Conservation (phyloP, 441 rosid species). For the Daphne laureola region DNA sequence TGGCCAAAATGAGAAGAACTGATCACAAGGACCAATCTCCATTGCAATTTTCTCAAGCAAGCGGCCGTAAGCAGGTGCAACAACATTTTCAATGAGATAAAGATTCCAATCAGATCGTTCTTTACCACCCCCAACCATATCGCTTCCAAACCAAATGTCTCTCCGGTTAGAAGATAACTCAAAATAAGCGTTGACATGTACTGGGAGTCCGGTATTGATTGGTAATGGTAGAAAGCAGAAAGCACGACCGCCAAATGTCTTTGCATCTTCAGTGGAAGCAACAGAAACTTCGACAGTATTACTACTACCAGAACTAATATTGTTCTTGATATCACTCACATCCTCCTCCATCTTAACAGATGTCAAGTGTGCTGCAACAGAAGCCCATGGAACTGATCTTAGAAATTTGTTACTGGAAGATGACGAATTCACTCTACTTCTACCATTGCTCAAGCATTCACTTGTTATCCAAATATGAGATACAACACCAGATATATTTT, state of each 20-base stretch:
- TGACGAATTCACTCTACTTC: slow-evolving; percentile 29
- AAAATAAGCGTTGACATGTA: slow-evolving; percentile 92
- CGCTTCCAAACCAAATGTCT: slow-evolving; percentile 99
- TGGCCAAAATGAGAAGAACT: slow-evolving; percentile 91
- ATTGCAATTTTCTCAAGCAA: slow-evolving; percentile 88
- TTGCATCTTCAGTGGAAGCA: slow-evolving; percentile 35
- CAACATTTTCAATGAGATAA: slow-evolving; percentile 77
- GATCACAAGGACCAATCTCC: slow-evolving; percentile 80
- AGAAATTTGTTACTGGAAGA: slow-evolving; percentile 45
- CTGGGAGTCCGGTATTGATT: slow-evolving; percentile 86
- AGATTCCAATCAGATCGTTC: slow-evolving; percentile 96
- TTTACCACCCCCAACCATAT: slow-evolving; percentile 98
- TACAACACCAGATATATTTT: slow-evolving; percentile 46
- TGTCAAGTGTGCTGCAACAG: slow-evolving; percentile 86
- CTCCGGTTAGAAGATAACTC: slow-evolving; percentile 96
- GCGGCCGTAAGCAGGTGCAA: slow-evolving; percentile 88
- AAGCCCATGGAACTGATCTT: slow-evolving; percentile 92
- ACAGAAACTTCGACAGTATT: slow-evolving; percentile 53
- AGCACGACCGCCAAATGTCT: slow-evolving; percentile 87
- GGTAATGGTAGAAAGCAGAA: slow-evolving; percentile 97
- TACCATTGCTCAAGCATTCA: slow-evolving; percentile 72
- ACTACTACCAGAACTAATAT: slow-evolving; percentile 24
- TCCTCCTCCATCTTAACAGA: slow-evolving; percentile 46
- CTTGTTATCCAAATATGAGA: slow-evolving; percentile 92
- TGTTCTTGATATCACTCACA: slow-evolving; percentile 22